Percentiles rank a stretch among this genome's conserved stretches.
Evolutionary conservation across 2,329 filamentous ascomycete species (phyloP).

Genomic region (Escovopsis sp.): DNA sequence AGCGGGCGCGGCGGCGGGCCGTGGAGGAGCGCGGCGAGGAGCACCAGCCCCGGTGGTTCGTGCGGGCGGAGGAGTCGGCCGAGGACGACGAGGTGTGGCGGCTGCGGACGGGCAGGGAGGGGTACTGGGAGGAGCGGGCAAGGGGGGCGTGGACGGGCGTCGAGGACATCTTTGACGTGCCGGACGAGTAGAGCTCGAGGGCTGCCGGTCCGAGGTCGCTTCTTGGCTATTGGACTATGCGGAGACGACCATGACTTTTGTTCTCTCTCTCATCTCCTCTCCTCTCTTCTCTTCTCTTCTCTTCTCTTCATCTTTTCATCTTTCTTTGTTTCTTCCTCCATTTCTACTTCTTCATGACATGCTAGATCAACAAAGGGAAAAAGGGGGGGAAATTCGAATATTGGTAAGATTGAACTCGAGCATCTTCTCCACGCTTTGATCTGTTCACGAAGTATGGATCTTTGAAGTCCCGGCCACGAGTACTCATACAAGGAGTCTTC

Average conservation of each 20-base stretch:
- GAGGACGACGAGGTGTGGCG: slow-evolving; percentile 58
- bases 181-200: slow-evolving; percentile 11
- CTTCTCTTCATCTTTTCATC: not conserved
- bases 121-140: slow-evolving; percentile 83
- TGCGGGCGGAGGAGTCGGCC: slow-evolving; percentile 44
- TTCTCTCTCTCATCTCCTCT: not conserved
- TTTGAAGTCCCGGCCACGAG: too few relatives aligned
- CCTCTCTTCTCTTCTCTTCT: slow-evolving; percentile 4
- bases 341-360: too few relatives aligned
- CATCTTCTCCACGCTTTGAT: too few relatives aligned
- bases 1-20: slow-evolving; percentile 58
- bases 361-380: too few relatives aligned
- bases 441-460: too few relatives aligned
- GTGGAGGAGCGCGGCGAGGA: slow-evolving; percentile 61
- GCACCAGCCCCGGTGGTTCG: slow-evolving; percentile 75
- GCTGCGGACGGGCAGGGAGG: slow-evolving; percentile 65
- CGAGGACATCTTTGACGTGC: slow-evolving; percentile 32
- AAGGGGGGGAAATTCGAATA: too few relatives aligned
- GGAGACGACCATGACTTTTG: not conserved
- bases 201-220: slow-evolving; percentile 1
- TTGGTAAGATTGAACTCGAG: too few relatives aligned
- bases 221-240: not conserved
- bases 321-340: too few relatives aligned
- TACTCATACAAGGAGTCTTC: too few relatives aligned
- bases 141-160: slow-evolving; percentile 50